Evolutionary conservation across 495 filamentous ascomycete genomes (phyloP).

Genomic region (Aspergillus kassunensis): DNA sequence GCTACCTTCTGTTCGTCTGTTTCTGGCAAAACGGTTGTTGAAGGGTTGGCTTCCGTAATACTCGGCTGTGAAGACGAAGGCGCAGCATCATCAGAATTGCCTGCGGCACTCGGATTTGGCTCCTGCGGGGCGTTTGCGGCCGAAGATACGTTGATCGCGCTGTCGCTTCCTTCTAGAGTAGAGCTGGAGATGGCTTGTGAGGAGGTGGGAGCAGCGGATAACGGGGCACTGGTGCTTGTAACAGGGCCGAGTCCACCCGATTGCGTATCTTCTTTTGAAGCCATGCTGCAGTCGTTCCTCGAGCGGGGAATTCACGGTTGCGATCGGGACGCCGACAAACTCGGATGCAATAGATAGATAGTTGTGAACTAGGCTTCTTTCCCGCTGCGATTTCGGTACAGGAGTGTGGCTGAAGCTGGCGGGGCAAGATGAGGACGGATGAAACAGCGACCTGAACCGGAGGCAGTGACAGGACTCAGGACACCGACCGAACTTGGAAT

Average conservation of each 20-base stretch:
- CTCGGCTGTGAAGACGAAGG: conserved; percentile 18
- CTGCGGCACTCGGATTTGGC: conserved; percentile 24
- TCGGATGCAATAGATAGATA: too few relatives aligned
- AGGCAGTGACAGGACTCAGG: conserved; percentile 15
- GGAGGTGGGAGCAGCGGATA: conserved; percentile 16
- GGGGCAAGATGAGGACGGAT: conserved; percentile 5
- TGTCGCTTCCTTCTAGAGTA: conserved; percentile 13
- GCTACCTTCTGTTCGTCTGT: conserved; percentile 33
- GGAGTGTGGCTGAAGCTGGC: conserved; percentile 4
- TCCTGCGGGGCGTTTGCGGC: conserved; percentile 17
- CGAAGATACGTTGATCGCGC: conserved; percentile 10
- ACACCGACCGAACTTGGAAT: not conserved
- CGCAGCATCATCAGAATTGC: conserved; percentile 24
- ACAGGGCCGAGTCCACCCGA: conserved; percentile 13
- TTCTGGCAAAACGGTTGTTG: conserved; percentile 22
- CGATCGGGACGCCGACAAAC: not conserved
- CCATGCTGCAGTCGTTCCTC: conserved; percentile 2
- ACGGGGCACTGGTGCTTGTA: conserved; percentile 13
- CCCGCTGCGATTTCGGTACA: not conserved
- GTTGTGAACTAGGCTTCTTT: not conserved
- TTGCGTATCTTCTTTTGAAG: conserved; percentile 19
- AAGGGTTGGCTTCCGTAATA: conserved; percentile 14
- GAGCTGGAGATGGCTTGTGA: conserved; percentile 21
- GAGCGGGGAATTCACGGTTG: not conserved
- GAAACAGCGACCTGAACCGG: conserved; percentile 14